phyloP scores from a whole-genome alignment of 1,284 basidiomycete genomes.

The Bjerkandera adusta region DNA sequence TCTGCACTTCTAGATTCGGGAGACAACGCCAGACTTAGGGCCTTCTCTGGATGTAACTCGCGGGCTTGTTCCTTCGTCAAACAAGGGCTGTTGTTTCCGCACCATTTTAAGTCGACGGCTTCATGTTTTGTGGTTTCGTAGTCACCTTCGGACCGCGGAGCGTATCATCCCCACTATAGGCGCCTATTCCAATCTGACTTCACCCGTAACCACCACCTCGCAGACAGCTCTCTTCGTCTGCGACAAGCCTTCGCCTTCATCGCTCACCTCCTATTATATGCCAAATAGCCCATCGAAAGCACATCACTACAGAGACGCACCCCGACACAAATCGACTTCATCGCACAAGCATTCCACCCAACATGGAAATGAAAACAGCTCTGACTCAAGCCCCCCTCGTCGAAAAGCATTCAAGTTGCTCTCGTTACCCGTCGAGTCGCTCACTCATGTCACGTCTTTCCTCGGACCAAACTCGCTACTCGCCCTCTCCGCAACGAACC shows the following conservation, averaged over 20 bases:
- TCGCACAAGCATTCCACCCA: conserved; percentile 34
- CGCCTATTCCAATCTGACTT: conserved; percentile 5
- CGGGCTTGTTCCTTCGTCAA: no score
- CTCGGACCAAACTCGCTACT: conserved; percentile 68
- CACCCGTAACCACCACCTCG: conserved; percentile 27
- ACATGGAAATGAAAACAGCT: conserved; percentile 44
- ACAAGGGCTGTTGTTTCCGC: no score
- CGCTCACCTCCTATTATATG: conserved; percentile 45
- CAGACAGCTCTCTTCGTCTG: conserved; percentile 28
- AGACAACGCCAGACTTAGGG: no score
- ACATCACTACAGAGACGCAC: conserved; percentile 30
- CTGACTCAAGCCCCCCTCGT: conserved; percentile 11
- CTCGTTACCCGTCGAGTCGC: conserved; percentile 67
- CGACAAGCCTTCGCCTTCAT: conserved; percentile 17
- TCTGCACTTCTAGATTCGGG: no score
- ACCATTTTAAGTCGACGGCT: no score
- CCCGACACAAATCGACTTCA: conserved; percentile 24
- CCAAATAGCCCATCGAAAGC: conserved; percentile 44
- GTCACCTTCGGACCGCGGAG: no score
- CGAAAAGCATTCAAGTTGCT: conserved; percentile 41
- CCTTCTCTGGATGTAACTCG: no score
- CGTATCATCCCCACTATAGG: no score
- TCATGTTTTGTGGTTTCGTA: no score
- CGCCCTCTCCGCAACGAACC: conserved; percentile 55
- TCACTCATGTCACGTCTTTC: conserved; percentile 77